These are phyloP conservation scores for Penicillium cataractarum DNA, from an alignment of 495 filamentous ascomycete species.

Conservation along the genomic window DNA sequence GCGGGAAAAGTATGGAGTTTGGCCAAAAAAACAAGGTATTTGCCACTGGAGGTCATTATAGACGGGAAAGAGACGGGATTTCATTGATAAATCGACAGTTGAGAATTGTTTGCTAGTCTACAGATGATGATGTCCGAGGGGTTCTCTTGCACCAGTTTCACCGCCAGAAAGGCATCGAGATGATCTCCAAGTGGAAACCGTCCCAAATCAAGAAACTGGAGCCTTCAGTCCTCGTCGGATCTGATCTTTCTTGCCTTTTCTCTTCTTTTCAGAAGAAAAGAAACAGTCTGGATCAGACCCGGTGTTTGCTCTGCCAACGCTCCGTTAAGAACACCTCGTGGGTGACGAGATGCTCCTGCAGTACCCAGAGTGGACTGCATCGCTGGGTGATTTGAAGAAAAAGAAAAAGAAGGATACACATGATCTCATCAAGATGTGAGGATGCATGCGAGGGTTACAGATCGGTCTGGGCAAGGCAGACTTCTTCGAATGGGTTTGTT, in stretches of 20 bases:
- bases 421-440: background rate
- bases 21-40: background rate
- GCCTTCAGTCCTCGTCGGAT: conserved; percentile 66
- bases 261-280: conserved; percentile 18
- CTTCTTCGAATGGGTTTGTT: conserved; percentile 16
- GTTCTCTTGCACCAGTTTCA: conserved; percentile 77
- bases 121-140: conserved; percentile 56
- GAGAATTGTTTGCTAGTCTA: conserved; percentile 23
- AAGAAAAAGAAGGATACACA: background rate
- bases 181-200: conserved; percentile 31
- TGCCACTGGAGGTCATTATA: background rate
- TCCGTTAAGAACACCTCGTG: conserved; percentile 67
- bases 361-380: conserved; percentile 67
- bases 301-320: conserved; percentile 70
- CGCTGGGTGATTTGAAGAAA: conserved; percentile 52
- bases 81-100: conserved; percentile 2
- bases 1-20: too few relatives aligned
- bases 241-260: background rate
- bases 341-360: conserved; percentile 63
- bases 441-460: conserved; percentile 10
- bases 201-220: conserved; percentile 51
- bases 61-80: background rate
- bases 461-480: conserved; percentile 15
- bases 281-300: conserved; percentile 17
- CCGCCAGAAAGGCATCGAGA: conserved; percentile 37